Percentiles rank a stretch among this genome's conserved stretches.
These are phyloP conservation scores for Chalaropsis thielavioides DNA, from an alignment of 2,329 filamentous ascomycete species.

Conservation along the genomic window DNA sequence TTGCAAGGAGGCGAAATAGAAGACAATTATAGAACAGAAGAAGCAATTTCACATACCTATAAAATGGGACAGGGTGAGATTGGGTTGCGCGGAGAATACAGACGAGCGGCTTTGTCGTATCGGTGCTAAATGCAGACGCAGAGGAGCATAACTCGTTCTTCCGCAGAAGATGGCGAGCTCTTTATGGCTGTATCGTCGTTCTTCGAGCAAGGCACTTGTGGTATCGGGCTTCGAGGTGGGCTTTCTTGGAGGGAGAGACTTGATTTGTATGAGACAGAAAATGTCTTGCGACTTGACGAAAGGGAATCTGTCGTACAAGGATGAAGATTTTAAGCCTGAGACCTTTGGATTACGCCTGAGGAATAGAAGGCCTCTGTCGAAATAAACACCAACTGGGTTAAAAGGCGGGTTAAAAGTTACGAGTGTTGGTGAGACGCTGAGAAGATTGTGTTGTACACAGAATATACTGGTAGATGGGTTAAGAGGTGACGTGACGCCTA, in stretches of 20 bases:
- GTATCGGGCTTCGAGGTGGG: neutral
- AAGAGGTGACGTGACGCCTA: too few relatives aligned
- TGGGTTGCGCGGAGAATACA: neutral
- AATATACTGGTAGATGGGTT: too few relatives aligned
- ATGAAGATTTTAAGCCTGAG: neutral
- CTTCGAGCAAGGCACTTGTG: too few relatives aligned
- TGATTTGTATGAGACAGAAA: neutral
- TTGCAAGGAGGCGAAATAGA: neutral
- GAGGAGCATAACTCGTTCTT: neutral
- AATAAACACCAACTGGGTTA: neutral
- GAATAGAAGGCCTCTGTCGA: neutral
- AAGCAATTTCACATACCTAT: neutral
- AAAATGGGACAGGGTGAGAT: neutral
- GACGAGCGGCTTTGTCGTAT: neutral
- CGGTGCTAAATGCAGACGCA: neutral
- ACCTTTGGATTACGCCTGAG: neutral
- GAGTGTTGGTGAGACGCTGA: neutral
- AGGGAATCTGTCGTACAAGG: neutral
- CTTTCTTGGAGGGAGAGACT: neutral
- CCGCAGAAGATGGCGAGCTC: neutral
- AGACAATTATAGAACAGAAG: neutral
- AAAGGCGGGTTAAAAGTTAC: neutral
- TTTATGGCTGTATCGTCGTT: too few relatives aligned
- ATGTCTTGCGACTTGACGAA: constrained; percentile 2
- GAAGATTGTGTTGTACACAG: neutral